Evolutionary conservation across 2,329 filamentous ascomycete species (phyloP), one percentile per base, ranked within the genome.

Genomic region (Alternaria arbusti): DNA sequence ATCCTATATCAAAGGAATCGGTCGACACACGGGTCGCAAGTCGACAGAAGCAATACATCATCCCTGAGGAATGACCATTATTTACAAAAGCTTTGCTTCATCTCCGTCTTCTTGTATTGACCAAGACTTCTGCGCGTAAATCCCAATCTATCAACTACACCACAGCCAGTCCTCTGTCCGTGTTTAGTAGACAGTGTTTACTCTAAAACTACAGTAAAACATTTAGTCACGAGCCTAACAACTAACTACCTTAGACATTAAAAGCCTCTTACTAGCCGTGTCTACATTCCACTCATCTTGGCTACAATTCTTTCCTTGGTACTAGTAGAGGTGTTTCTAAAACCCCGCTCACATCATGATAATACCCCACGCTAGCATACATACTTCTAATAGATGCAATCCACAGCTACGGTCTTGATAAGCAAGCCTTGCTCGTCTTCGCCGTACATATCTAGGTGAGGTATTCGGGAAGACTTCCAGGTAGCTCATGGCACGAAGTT

Each of bases 301-400:
- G 8, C n/a, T 11, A 3, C 4, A 3, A 6, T 11, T 5, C 9
- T 17, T 17, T 10, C 1, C 3, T 3, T 6, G 4, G 0, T 17
- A 17, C 36, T 6, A 1, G 9, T 40, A 11, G 4, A 40, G 4
- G n/a, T 4, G 17, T 9, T 3, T 1, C 17, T 5, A 5, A 40
- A 6, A 40, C 9, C 17, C 36, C 36, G n/a, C 15, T 17, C n/a
- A 2, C 8, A 10, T 17, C 9, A 17, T 11, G 5, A 17, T 3
- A 9, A 40, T 3, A 40, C 8, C 8, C 9, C 5, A 40, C n/a
- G 5, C 36, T 10, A 0, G 15, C 36, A 6, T 6, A 9, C 36
- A 40, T 1, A 40, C 20, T 6, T n/a, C 8, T 40, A 9, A 9
- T 17, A 4, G 5, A 17, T 6, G 36, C 5, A 40, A 17, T 17